Evolutionary conservation across 257 asterid genomes (phyloP).

Genomic region (Rhazya stricta): DNA sequence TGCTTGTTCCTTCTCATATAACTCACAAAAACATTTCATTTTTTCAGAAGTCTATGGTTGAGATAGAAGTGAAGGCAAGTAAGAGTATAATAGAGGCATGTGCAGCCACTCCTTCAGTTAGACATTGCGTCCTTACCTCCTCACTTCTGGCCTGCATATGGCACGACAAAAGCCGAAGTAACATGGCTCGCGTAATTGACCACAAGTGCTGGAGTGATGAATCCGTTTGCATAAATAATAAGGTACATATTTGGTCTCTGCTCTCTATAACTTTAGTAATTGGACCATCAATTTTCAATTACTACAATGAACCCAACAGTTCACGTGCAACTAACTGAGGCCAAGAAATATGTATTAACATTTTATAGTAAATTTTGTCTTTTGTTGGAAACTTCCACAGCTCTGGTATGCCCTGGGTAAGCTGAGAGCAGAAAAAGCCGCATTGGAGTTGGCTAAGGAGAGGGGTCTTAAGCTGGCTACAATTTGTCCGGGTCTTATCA

Average conservation of each 20-base stretch:
- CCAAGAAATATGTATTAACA: not conserved
- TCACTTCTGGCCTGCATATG: slow-evolving; percentile 84
- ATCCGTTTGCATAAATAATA: slow-evolving; percentile 55
- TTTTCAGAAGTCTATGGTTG: slow-evolving; percentile 72
- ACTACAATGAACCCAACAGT: not conserved
- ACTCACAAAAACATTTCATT: not conserved
- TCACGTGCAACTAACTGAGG: too few relatives aligned
- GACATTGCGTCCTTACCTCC: slow-evolving; percentile 72
- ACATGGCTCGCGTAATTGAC: slow-evolving; percentile 40
- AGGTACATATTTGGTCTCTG: slow-evolving; percentile 32
- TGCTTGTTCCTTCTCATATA: not conserved
- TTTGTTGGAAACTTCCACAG: slow-evolving; percentile 33
- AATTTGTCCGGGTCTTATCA: slow-evolving; percentile 74
- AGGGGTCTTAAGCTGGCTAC: slow-evolving; percentile 54
- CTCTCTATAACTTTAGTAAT: not conserved
- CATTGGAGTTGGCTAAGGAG: slow-evolving; percentile 61
- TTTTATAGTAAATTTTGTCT: not conserved
- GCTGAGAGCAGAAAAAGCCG: slow-evolving; percentile 73
- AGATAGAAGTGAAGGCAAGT: slow-evolving; percentile 61
- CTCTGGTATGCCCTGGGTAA: slow-evolving; percentile 97
- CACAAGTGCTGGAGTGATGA: slow-evolving; percentile 85
- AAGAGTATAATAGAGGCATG: slow-evolving; percentile 73
- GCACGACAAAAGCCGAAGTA: slow-evolving; percentile 36
- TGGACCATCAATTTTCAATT: not conserved
- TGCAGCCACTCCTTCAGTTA: slow-evolving; percentile 51